Evolutionary conservation across 495 filamentous ascomycete genomes (phyloP).

Genomic region (Lineolata rhizophorae): DNA sequence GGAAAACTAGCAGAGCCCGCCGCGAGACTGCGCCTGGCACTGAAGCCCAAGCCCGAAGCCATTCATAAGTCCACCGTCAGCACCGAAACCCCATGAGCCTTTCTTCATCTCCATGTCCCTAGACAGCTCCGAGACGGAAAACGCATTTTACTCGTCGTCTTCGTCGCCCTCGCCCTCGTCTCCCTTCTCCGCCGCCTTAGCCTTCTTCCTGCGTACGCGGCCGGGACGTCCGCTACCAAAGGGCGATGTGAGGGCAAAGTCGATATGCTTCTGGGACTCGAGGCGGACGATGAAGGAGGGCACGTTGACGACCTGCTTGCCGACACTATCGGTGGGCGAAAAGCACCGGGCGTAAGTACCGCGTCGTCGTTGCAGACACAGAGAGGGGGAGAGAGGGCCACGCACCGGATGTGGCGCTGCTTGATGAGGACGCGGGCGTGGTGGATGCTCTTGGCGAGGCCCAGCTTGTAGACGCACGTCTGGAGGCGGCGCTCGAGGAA

Average conservation of each 20-base stretch:
- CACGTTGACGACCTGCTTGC: conserved; percentile 99
- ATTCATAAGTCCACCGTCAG: too few relatives aligned
- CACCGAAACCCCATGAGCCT: too few relatives aligned
- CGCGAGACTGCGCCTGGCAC: too few relatives aligned
- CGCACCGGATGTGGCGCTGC: conserved; percentile 87
- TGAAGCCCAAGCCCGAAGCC: too few relatives aligned
- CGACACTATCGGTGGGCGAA: conserved; percentile 49
- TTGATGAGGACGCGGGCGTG: conserved; percentile 98
- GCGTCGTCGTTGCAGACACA: not conserved
- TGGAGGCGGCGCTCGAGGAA: conserved; percentile 98
- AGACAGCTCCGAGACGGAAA: too few relatives aligned
- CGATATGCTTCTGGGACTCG: conserved; percentile 99
- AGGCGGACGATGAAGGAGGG: conserved; percentile 98
- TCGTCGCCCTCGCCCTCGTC: conserved; percentile 67
- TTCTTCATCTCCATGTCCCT: too few relatives aligned
- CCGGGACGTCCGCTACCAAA: conserved; percentile 94
- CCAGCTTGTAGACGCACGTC: conserved; percentile 99
- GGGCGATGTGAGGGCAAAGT: conserved; percentile 92
- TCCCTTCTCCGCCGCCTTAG: conserved; percentile 78
- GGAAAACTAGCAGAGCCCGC: too few relatives aligned
- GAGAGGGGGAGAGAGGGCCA: not conserved
- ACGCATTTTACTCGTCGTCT: conserved; percentile 82
- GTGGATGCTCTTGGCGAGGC: conserved; percentile 98
- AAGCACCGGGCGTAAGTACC: too few relatives aligned
- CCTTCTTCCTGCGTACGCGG: conserved; percentile 98